These are phyloP conservation scores for Pythium pyrilobum DNA, from an alignment of 352 stramenopile genomes.

Conservation along the genomic window DNA sequence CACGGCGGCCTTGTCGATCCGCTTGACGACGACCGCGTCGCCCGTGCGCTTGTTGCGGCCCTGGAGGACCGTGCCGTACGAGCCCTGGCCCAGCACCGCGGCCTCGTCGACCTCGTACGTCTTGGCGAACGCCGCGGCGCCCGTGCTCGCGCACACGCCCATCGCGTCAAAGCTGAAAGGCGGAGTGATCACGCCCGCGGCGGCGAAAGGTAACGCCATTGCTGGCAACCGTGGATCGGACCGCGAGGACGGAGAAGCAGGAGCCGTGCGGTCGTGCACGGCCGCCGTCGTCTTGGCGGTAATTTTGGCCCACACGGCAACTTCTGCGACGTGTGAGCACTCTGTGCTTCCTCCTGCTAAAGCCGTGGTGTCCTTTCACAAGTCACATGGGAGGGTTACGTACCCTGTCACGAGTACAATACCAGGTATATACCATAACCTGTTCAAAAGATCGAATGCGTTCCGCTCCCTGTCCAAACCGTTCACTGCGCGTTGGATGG, in stretches of 20 bases:
- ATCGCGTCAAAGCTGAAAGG: conserved; percentile 18
- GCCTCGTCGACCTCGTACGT: conserved; percentile 45
- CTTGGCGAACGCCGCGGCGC: conserved; percentile 20
- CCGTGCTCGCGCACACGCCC: conserved; percentile 41
- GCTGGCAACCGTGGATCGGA: background rate
- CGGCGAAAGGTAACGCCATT: background rate
- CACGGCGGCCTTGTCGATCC: conserved; percentile 36
- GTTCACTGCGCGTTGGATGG: background rate
- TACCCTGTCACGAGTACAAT: background rate
- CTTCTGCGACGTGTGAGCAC: background rate
- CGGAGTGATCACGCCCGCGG: background rate
- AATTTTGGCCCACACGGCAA: background rate
- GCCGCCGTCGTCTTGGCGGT: background rate
- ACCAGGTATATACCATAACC: too few species aligned
- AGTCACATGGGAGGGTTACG: too few species aligned
- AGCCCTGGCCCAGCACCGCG: conserved; percentile 35
- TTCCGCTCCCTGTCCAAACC: too few species aligned
- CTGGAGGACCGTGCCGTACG: conserved; percentile 45
- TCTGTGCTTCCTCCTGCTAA: background rate
- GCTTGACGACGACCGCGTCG: conserved; percentile 49
- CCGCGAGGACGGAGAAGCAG: background rate
- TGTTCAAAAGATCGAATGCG: too few species aligned
- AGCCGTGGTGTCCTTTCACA: too few species aligned
- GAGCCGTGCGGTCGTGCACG: background rate
- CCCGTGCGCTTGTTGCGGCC: conserved; percentile 30